Evolutionary conservation across 345 rosid genomes (phyloP), one percentile per base, ranked within the genome.

Genomic region (Ceriops decandra): DNA sequence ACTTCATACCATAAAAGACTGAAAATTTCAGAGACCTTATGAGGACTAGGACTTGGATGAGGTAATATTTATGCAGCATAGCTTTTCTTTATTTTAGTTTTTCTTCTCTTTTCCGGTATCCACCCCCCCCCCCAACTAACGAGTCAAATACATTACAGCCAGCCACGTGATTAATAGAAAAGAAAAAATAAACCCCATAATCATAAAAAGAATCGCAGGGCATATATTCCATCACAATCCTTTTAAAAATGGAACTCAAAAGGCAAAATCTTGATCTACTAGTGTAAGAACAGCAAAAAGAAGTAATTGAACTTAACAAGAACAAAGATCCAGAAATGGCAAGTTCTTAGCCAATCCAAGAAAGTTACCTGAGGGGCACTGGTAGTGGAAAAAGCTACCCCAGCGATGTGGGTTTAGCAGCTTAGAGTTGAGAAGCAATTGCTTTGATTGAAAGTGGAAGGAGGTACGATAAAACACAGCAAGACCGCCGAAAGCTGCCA

Each of bases 401-500:
- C 46, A 38, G 46, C 46, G 15, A 38, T 38, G 46, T 10, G 46
- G 46, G 4, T 10, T 38, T 38, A 9, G 46, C 15, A 10, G 46
- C 0, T 38, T 38, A 38, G 15, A 38, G 46, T 38, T 10, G 46
- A 38, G 46, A 38, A 38, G 13, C 46, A 11, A 10, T 38, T 38
- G 46, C 46, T 38, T 38, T 10, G 49, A 42, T 42, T 42, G 22
- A 9, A 64, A 62, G 62, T 64, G 31, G 47, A 16, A 66, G 57
- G 32, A 65, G 62, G 70, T 17, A 62, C 68, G 31, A 19, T 33
- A 64, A 51, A 32, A 53, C 57, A 69, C 33, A 67, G 73, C 64
- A 68, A 77, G 31, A 76, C 83, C 81, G 82, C 75, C 80, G 76
- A 83, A 81, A 81, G 85, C 83, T 79, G 82, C 76, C 19, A 35